These are phyloP conservation scores for Penicillium digitatum DNA, from an alignment of 2,329 filamentous ascomycete species.

Conservation along the genomic window DNA sequence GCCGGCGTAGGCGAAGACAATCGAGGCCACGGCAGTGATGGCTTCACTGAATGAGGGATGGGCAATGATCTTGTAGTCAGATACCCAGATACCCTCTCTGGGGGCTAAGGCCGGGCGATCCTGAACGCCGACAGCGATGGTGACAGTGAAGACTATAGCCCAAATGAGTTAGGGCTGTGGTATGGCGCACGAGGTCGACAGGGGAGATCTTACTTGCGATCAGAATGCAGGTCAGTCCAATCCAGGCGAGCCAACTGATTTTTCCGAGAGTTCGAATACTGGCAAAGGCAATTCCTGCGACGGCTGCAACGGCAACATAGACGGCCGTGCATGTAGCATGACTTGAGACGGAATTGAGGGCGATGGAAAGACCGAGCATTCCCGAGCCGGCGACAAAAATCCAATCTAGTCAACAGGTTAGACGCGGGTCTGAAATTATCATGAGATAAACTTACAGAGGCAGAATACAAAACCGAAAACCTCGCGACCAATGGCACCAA, in stretches of 20 bases:
- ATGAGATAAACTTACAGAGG: constrained; percentile 1
- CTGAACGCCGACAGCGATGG: constrained; percentile 30
- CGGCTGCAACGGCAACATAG: constrained; percentile 22
- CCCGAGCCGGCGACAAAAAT: constrained; percentile 41
- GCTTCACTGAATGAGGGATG: constrained; percentile 22
- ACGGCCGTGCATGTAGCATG: constrained; percentile 32
- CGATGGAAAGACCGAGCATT: constrained; percentile 43
- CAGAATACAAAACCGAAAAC: constrained; percentile 33
- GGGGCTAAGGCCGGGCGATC: constrained; percentile 35
- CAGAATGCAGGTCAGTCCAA: constrained; percentile 21
- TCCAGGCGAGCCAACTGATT: constrained; percentile 35
- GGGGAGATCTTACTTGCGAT: constrained; percentile 15
- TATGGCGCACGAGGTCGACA: not conserved
- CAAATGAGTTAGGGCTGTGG: not conserved
- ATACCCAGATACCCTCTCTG: constrained; percentile 24
- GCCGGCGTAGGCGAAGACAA: constrained; percentile 24
- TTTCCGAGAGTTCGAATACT: constrained; percentile 36
- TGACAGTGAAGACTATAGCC: constrained; percentile 22
- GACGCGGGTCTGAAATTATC: not conserved
- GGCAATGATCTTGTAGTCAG: constrained; percentile 26
- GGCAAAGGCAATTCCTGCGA: constrained; percentile 20
- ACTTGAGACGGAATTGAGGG: constrained; percentile 38
- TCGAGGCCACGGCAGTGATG: constrained; percentile 21
- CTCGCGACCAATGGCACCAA: constrained; percentile 51
- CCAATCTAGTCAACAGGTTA: constrained; percentile 19